Base-by-base conservation (phyloP, 176 grass and related monocot genomes). In the Puya raimondii region DNA sequence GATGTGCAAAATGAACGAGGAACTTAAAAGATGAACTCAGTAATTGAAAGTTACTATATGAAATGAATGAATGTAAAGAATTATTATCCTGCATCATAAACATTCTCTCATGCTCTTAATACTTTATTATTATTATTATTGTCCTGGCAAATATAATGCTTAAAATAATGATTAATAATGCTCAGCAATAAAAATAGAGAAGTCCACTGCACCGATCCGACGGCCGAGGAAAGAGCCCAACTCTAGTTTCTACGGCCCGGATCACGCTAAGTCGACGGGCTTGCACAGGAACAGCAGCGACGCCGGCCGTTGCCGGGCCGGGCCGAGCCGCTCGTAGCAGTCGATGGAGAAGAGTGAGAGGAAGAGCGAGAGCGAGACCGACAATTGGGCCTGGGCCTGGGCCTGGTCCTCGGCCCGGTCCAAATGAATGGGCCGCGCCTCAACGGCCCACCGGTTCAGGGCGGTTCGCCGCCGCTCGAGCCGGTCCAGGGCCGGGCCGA, bases 291-390 rank as follows among this genome's bases (percentile, higher is more conserved):
- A 77, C 12, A 77, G 52, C 75, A 77, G 53, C 42, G 75, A 77
- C 12, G 74, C 64, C 58, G 63, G 17, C 22, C 42, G 63, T 49
- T 33, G 63, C 53, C 16, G 52, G 0, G 12, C 59, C 5, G 21
- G 65, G 29, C 53, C 65, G 42, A 77, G 65, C 66, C 75, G 51
- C 65, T 77, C 75, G 52, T 77, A 77, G 75, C 75, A 77, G 20
- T 77, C 66, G 66, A 77, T 77, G 11, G 75, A 77, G 75, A 77
- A 69, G 29, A 77, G 74, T 16, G 74, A 77, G 6, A 76, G 50
- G 4, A 64, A 68, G 25, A 77, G 74, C 5, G 74, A 69, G n/a
- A 77, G 75, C 5, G 75, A 50, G 18, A 69, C 23, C 15, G 12
- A 52, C 21, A 16, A 16, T 0, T 47, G 9, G 1, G 12, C 50